A percentile compares a stretch with the other conserved stretches of the same genome.
Conservation (phyloP, 495 filamentous ascomycete species). For the Hypoxylon fuscum region DNA sequence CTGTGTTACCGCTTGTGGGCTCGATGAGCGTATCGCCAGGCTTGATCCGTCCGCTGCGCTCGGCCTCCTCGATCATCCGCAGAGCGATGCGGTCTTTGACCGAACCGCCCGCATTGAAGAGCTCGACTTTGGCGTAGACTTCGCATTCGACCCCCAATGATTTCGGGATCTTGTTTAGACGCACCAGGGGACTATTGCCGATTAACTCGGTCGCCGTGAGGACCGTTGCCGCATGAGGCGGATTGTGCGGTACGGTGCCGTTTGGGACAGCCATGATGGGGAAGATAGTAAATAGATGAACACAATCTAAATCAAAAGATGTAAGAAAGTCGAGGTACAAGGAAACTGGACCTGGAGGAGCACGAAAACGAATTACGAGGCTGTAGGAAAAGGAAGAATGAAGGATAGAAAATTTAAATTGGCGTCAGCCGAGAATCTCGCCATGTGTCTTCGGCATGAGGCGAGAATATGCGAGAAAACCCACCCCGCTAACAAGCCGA, state of each 20-base stretch:
- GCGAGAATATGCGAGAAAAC: slow-evolving; percentile 14
- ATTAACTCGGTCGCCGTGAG: slow-evolving; percentile 68
- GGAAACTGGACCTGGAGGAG: too few species aligned
- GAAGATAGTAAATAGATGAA: background rate
- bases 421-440: slow-evolving; percentile 23
- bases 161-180: slow-evolving; percentile 89
- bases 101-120: slow-evolving; percentile 97
- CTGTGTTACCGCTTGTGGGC: slow-evolving; percentile 97
- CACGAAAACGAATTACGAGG: background rate
- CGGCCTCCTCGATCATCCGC: slow-evolving; percentile 97
- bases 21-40: slow-evolving; percentile 97
- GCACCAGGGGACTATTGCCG: slow-evolving; percentile 93
- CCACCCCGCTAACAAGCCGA: slow-evolving; percentile 31
- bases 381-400: background rate
- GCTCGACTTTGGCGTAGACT: slow-evolving; percentile 94
- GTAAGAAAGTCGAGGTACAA: background rate
- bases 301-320: background rate
- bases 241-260: slow-evolving; percentile 32
- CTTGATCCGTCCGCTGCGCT: slow-evolving; percentile 90
- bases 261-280: slow-evolving; percentile 29
- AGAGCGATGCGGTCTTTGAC: slow-evolving; percentile 97
- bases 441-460: slow-evolving; percentile 23
- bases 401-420: slow-evolving; percentile 14
- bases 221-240: slow-evolving; percentile 41
- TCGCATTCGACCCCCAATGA: slow-evolving; percentile 87